Evolutionary conservation across 139 green algal species (phyloP).

Genomic region (Chlamydomonas sp.): DNA sequence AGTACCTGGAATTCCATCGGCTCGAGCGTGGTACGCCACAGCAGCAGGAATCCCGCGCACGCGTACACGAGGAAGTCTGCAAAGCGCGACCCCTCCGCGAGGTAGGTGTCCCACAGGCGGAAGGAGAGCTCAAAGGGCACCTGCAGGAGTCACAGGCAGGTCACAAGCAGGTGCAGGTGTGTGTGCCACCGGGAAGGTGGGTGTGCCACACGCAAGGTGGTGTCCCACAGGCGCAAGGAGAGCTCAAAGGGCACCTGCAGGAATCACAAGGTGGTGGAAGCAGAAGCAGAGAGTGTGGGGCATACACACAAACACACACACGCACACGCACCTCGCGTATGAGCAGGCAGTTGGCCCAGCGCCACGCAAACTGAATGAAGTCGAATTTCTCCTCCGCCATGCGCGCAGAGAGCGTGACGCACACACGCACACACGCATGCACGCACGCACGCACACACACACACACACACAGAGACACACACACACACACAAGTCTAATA

Average conservation of each 20-base stretch:
- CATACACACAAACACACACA: too few species aligned
- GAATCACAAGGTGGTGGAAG: constrained; percentile 92
- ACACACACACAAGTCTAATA: too few species aligned
- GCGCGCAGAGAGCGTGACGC: constrained; percentile 33
- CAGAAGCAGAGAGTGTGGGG: too few species aligned
- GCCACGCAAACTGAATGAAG: constrained; percentile 96
- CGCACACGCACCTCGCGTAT: constrained; percentile 85
- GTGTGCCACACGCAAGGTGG: too few species aligned
- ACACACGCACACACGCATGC: constrained; percentile 3
- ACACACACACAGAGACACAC: too few species aligned
- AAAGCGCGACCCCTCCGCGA: constrained; percentile 67
- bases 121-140: constrained; percentile 19
- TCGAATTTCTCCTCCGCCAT: constrained; percentile 79
- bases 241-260: constrained; percentile 47
- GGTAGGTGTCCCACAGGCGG: constrained; percentile 84
- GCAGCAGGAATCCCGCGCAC: constrained; percentile 66
- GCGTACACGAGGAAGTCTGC: constrained; percentile 77
- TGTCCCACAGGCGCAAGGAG: constrained; percentile 70
- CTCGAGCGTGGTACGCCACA: constrained; percentile 54
- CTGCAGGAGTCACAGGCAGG: constrained; percentile 87
- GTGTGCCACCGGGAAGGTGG: too few species aligned
- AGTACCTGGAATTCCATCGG: constrained; percentile 75
- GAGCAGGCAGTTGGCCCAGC: constrained; percentile 98
- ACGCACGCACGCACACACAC: too few species aligned
- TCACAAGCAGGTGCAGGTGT: too few species aligned